Percentiles rank a stretch among this genome's conserved stretches.
phyloP scores from a whole-genome alignment of 345 rosid species.

The Microthlaspi erraticum region DNA sequence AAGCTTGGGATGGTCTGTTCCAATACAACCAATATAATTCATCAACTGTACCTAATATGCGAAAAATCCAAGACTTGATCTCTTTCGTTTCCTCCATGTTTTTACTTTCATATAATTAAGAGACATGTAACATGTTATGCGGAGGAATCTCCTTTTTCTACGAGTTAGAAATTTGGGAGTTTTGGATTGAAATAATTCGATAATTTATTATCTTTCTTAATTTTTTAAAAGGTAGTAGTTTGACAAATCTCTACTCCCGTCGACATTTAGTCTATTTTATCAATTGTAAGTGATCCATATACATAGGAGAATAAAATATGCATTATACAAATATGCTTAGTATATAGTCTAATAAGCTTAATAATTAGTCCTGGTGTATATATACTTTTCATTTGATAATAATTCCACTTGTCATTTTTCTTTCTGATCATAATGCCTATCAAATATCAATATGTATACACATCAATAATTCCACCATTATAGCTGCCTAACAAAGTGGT shows the following conservation, averaged over 20 bases:
- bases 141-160: constrained; percentile 28
- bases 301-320: neutral
- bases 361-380: neutral
- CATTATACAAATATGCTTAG: neutral
- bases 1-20: constrained; percentile 6
- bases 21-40: constrained; percentile 6
- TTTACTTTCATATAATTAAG: neutral
- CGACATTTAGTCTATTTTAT: constrained; percentile 32
- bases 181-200: constrained; percentile 35
- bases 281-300: constrained; percentile 3
- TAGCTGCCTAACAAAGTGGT: neutral
- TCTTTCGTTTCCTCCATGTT: neutral
- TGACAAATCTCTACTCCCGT: constrained; percentile 40
- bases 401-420: neutral
- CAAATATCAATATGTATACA: too few species aligned
- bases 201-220: too few species aligned
- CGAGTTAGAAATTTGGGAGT: constrained; percentile 34
- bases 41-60: neutral
- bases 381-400: neutral
- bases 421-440: too few species aligned
- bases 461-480: neutral
- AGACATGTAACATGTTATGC: constrained; percentile 19
- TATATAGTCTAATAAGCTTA: neutral
- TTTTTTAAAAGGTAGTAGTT: constrained; percentile 35
- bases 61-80: neutral